Base-by-base conservation (phyloP, 208 protist genomes). In the Trypanosomatidae sp. region DNA sequence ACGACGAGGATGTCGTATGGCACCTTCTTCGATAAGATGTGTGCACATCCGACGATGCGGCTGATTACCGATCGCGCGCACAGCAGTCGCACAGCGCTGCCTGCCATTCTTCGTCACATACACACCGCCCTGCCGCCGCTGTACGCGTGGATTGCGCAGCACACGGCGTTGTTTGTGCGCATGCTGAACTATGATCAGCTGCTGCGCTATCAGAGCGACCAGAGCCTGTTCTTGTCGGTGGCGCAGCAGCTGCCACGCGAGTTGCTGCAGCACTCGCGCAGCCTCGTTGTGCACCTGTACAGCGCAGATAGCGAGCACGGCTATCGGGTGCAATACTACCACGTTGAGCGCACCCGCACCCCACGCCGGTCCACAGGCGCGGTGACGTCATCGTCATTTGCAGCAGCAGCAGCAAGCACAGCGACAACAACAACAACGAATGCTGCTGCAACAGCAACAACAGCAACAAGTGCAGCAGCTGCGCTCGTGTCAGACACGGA, bases 111-210 rank as follows among this genome's bases (percentile, higher is more conserved):
- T 11, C 11, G 11, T 35, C 30, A 35, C 11, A 11, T 35, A n/a
- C n/a, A 35, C n/a, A 35, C 11, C 30, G 11, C n/a, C 11, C 11
- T 35, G 30, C n/a, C n/a, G 30, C n/a, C 11, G 30, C 30, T 35
- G n/a, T 35, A 15, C 30, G n/a, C 11, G 11, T 35, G 30, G n/a
- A n/a, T 35, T 35, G 30, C 11, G n/a, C 30, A 35, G 11, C 11
- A 35, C 30, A n/a, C 30, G n/a, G 11, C 11, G 30, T n/a, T 35
- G 30, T 35, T 35, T 35, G 30, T 35, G 11, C 30, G 30, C n/a
- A 35, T 35, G 30, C n/a, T 35, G n/a, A 35, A 35, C n/a, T 35
- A 35, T n/a, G 30, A 35, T 35, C 11, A n/a, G n/a, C n/a, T n/a
- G n/a, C n/a, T n/a, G n/a, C n/a, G n/a, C n/a, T n/a, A n/a, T n/a